Conservation (phyloP, 257 asterid species). For the Solanum pennellii region DNA sequence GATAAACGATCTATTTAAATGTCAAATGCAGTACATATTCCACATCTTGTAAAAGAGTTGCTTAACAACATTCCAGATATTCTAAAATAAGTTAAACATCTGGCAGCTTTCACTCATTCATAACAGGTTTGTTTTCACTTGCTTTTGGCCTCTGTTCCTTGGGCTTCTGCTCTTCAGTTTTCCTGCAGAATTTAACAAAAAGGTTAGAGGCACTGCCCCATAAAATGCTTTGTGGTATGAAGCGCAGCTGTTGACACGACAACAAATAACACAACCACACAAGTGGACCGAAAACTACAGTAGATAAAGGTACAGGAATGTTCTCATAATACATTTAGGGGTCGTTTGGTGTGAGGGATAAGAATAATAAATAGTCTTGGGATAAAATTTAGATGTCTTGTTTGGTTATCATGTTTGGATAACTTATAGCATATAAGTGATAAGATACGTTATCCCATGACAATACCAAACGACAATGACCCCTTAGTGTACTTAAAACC, state of each 20-base stretch:
- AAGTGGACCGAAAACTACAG: background rate
- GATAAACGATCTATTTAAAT: background rate
- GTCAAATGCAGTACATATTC: background rate
- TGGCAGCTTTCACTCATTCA: conserved; percentile 50
- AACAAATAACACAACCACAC: background rate
- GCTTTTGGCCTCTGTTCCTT: conserved; percentile 93
- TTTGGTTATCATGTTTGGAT: background rate
- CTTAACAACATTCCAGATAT: background rate
- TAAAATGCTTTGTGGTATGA: background rate
- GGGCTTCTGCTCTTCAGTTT: conserved; percentile 94
- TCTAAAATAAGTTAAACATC: background rate
- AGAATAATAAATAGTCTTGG: background rate
- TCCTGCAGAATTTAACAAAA: conserved; percentile 29
- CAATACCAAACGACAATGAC: background rate
- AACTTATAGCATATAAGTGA: too few species aligned
- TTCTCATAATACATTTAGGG: background rate
- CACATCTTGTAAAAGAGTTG: background rate
- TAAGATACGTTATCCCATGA: too few species aligned
- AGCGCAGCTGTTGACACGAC: background rate
- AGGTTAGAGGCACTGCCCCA: background rate
- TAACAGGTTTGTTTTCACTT: conserved; percentile 86
- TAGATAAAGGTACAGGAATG: background rate
- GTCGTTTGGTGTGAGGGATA: background rate
- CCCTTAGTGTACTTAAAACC: background rate
- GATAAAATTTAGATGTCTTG: background rate